These are phyloP conservation scores for Thelonectria blattea DNA, from an alignment of 2,329 filamentous ascomycete genomes.

Conservation along the genomic window DNA sequence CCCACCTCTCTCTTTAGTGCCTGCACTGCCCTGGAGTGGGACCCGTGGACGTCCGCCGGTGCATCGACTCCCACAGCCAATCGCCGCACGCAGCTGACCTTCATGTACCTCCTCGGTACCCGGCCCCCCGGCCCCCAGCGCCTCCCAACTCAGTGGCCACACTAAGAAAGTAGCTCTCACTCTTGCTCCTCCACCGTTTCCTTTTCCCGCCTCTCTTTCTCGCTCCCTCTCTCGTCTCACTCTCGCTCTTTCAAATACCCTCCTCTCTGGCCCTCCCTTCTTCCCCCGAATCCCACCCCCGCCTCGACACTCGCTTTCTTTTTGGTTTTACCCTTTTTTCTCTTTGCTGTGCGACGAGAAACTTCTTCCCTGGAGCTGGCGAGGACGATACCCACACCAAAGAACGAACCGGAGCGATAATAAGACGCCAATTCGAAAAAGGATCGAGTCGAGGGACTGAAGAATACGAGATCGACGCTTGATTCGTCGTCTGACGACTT, in stretches of 20 bases:
- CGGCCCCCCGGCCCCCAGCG: slow-evolving; percentile 20
- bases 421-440: too few relatives aligned
- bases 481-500: slow-evolving; percentile 3
- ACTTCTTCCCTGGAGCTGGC: slow-evolving; percentile 1
- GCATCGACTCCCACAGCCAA: neutral
- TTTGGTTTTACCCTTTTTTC: slow-evolving; percentile 18
- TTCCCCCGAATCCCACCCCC: slow-evolving; percentile 1
- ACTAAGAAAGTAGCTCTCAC: slow-evolving; percentile 23
- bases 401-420: slow-evolving; percentile 7
- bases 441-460: neutral
- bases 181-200: slow-evolving; percentile 8
- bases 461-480: slow-evolving; percentile 12
- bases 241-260: slow-evolving; percentile 16
- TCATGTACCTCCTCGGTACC: slow-evolving; percentile 16
- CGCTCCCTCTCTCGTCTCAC: slow-evolving; percentile 21
- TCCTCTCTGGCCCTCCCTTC: neutral
- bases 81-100: slow-evolving; percentile 5
- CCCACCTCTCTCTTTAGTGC: neutral
- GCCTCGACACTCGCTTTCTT: slow-evolving; percentile 18
- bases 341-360: slow-evolving; percentile 40
- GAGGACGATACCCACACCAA: slow-evolving; percentile 13
- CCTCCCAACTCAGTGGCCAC: slow-evolving; percentile 27
- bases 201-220: slow-evolving; percentile 2
- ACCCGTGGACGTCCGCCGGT: neutral
- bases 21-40: neutral